Evolutionary conservation across 2,329 filamentous ascomycete species (phyloP).

Genomic region (Tothia fuscella): DNA sequence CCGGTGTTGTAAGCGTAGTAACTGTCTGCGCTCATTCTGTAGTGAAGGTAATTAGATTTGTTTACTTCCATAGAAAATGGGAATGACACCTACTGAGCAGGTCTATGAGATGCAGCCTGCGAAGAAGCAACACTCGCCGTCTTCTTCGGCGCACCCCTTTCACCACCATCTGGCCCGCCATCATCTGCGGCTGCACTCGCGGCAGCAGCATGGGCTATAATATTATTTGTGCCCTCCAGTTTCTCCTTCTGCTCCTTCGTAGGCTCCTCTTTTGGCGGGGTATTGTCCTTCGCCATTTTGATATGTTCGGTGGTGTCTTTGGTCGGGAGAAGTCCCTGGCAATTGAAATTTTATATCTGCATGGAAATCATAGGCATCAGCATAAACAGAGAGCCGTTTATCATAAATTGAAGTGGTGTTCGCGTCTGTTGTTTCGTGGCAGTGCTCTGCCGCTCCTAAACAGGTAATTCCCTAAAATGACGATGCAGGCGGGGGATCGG

Average conservation of each 20-base stretch:
- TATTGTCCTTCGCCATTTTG: slow-evolving; percentile 3
- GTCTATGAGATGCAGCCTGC: background rate
- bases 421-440: too few species aligned
- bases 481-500: too few species aligned
- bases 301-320: too few species aligned
- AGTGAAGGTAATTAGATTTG: background rate
- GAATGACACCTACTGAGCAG: background rate
- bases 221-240: background rate
- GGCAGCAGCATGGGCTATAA: slow-evolving; percentile 2
- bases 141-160: background rate
- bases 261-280: background rate
- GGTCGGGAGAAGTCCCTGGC: too few species aligned
- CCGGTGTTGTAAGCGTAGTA: slow-evolving; percentile 1
- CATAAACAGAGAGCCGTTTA: background rate
- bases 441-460: too few species aligned
- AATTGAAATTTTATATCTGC: too few species aligned
- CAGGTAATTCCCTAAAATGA: too few species aligned
- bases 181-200: slow-evolving; percentile 2
- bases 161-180: background rate
- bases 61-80: too few species aligned
- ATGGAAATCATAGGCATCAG: too few species aligned
- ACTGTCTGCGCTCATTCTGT: slow-evolving; percentile 9
- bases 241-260: slow-evolving; percentile 3
- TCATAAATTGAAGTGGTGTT: too few species aligned
- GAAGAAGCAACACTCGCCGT: too few species aligned